Conservation (phyloP, 1,284 basidiomycete species). For the Ustilago tritici region DNA sequence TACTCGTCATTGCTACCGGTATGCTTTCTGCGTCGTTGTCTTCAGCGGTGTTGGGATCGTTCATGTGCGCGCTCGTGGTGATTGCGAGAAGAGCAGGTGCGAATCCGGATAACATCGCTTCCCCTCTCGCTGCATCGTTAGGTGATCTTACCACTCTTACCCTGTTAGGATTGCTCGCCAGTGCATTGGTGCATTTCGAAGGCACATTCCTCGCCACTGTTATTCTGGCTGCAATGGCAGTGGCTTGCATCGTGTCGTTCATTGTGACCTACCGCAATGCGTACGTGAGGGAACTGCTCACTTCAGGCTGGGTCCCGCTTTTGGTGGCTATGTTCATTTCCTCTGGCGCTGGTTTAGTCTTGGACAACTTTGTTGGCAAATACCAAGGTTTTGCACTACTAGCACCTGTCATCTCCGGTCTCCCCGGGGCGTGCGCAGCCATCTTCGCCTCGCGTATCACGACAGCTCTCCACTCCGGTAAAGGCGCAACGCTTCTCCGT, state of each 20-base stretch:
- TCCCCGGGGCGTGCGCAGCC: conserved; percentile 80
- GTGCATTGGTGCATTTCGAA: conserved; percentile 67
- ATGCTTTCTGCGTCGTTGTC: conserved; percentile 89
- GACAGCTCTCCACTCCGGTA: conserved; percentile 79
- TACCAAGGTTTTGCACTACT: conserved; percentile 90
- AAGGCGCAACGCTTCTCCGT: conserved; percentile 38
- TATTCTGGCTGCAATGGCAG: conserved; percentile 76
- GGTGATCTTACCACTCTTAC: conserved; percentile 88
- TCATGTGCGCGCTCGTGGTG: conserved; percentile 90
- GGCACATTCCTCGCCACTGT: conserved; percentile 70
- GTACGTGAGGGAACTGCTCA: conserved; percentile 79
- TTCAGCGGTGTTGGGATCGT: conserved; percentile 84
- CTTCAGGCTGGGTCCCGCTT: conserved; percentile 88
- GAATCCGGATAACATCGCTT: conserved; percentile 96
- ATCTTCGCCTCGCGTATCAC: conserved; percentile 92
- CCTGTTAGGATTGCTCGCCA: conserved; percentile 69
- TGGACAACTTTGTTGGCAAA: conserved; percentile 86
- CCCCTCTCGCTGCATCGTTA: conserved; percentile 89
- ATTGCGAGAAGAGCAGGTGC: conserved; percentile 80
- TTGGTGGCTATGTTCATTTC: conserved; percentile 93
- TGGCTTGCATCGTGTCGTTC: conserved; percentile 75
- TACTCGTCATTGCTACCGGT: conserved; percentile 86
- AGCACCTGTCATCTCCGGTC: conserved; percentile 86
- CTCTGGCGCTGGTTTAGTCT: conserved; percentile 87
- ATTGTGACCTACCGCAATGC: conserved; percentile 76